phyloP scores from a whole-genome alignment of 1,284 basidiomycete genomes.

The Cutaneotrichosporon cavernicola region DNA sequence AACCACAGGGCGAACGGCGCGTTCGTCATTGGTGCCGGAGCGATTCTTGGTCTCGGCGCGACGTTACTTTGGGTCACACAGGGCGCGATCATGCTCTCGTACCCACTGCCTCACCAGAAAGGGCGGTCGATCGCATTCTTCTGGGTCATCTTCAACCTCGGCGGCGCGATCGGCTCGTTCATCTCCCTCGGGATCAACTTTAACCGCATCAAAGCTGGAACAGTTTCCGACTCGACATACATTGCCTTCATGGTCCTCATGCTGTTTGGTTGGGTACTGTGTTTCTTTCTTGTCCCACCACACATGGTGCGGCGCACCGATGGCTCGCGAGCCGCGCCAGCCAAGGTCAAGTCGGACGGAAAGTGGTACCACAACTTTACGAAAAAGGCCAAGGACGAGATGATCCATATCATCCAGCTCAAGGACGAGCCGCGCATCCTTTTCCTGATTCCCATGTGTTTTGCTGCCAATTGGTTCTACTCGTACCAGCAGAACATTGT shows the following conservation, averaged over 20 bases:
- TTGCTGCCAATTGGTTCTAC: conserved; percentile 29
- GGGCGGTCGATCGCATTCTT: conserved; percentile 69
- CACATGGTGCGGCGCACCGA: conserved; percentile 24
- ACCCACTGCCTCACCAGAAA: conserved; percentile 71
- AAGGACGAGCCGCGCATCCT: conserved; percentile 29
- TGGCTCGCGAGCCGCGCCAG: conserved; percentile 21
- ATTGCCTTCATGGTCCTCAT: conserved; percentile 32
- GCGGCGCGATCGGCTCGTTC: conserved; percentile 67
- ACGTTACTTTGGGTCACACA: conserved; percentile 83
- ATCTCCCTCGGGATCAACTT: conserved; percentile 61
- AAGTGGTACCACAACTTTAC: conserved; percentile 20
- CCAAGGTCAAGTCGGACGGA: background rate
- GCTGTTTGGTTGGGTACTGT: conserved; percentile 24
- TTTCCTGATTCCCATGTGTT: conserved; percentile 31
- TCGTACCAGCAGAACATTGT: conserved; percentile 35
- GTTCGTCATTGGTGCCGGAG: conserved; percentile 74
- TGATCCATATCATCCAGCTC: conserved; percentile 21
- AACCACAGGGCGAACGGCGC: conserved; percentile 62
- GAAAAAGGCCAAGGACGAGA: conserved; percentile 16
- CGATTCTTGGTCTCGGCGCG: conserved; percentile 77
- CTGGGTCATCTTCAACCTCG: conserved; percentile 73
- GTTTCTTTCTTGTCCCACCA: conserved; percentile 21
- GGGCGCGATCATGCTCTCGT: conserved; percentile 77
- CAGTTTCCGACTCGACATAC: conserved; percentile 25
- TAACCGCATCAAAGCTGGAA: conserved; percentile 37